A percentile compares a stretch with the other conserved stretches of the same genome.
These are phyloP conservation scores for Solanum habrochaites DNA, from an alignment of 257 asterid species.

Conservation along the genomic window DNA sequence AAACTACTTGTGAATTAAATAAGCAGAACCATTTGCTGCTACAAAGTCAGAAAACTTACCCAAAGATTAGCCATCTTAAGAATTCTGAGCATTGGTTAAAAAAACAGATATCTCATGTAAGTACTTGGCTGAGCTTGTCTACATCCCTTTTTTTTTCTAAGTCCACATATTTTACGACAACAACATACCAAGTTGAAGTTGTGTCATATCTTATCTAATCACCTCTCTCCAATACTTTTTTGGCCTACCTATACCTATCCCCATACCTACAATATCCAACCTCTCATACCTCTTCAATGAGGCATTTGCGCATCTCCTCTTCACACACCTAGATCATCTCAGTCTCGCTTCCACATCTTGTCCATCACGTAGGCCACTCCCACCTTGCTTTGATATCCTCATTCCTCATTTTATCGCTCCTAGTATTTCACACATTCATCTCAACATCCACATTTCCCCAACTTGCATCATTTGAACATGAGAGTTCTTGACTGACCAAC, in stretches of 20 bases:
- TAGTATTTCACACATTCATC: not conserved
- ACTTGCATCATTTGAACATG: not conserved
- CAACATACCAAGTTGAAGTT: not conserved
- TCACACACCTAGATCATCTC: not conserved
- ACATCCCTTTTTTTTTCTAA: not conserved
- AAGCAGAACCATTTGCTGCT: not conserved
- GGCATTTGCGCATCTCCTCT: not conserved
- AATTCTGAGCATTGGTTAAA: not conserved
- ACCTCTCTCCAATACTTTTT: not conserved
- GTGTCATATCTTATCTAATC: not conserved
- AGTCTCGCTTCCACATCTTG: not conserved
- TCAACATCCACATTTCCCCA: not conserved
- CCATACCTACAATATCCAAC: not conserved
- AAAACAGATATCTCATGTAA: not conserved
- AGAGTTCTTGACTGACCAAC: not conserved
- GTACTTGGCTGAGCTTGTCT: not conserved
- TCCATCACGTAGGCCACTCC: not conserved
- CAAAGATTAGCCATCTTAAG: not conserved
- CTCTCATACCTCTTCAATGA: not conserved
- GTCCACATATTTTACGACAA: not conserved
- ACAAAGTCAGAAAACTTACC: not conserved
- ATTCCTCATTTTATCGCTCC: not conserved
- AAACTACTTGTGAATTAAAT: not conserved
- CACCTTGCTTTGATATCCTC: not conserved
- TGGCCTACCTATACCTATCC: not conserved